Base-by-base conservation (phyloP, 176 grass and related monocot species). In the Cymbopogon citratus region DNA sequence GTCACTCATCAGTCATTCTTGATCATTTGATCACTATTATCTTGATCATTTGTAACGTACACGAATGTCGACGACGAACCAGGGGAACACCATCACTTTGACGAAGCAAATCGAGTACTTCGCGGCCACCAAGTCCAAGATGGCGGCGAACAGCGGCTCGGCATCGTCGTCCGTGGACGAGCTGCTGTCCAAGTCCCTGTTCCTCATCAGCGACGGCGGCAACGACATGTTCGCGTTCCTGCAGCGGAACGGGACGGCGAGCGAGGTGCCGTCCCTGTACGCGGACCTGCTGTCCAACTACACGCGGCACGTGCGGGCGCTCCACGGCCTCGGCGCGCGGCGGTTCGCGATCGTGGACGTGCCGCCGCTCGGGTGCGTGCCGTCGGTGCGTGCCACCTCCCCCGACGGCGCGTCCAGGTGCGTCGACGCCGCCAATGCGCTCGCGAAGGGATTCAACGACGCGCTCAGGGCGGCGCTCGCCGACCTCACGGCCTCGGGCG, bases 221-320 rank as follows among this genome's bases (percentile, higher is more conserved):
- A 92, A 92, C 79, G 90, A 92, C 78, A 48, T 92, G 38, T 92
- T 92, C 72, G 82, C 63, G 29, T 92, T 92, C 86, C 25, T 89
- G 41, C 5, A 0, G 15, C 65, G 81, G 73, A 91, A 88, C 77
- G n/a, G 77, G 24, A 77, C 85, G n/a, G 57, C 92, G 28, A 49
- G 62, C 79, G 28, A 90, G 79, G 83, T 10, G 43, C 56, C 85
- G 63, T 9, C 86, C 36, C 72, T 91, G 49, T 84, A 87, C 81
- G 19, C 69, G 0, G 81, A 88, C 67, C 21, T 91, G 9, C 26
- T 91, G 3, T 33, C 84, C 71, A 91, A 85, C 71, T 89, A 89
- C 78, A 85, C 82, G 14, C 45, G 74, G 2, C 78, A 89, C 83
- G 11, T 89, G 6, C 46, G 28, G 63, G 26, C 70, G 8, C 76